Conservation (phyloP, 169 alveolate genomes). For the Besnoitia besnoiti region DNA sequence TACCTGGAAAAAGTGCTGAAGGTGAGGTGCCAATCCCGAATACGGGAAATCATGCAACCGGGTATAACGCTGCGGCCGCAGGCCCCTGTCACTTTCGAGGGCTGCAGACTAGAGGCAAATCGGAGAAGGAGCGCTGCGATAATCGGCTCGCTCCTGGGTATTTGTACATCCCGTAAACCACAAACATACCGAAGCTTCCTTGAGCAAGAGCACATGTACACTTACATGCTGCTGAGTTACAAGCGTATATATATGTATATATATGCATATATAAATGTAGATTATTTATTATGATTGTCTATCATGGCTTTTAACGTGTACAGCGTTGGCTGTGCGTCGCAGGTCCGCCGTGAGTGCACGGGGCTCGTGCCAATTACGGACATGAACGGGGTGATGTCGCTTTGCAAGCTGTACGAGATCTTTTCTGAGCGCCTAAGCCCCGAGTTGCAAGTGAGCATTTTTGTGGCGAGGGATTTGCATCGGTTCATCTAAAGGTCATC, state of each 20-base stretch:
- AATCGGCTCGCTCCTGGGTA: too few species aligned
- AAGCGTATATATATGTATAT: not conserved
- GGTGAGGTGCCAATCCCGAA: too few species aligned
- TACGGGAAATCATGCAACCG: too few species aligned
- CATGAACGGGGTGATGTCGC: constrained; percentile 82
- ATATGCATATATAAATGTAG: not conserved
- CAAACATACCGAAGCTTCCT: too few species aligned
- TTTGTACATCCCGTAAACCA: too few species aligned
- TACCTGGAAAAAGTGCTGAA: constrained; percentile 84
- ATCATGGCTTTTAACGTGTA: not conserved
- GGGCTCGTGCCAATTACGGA: constrained; percentile 88
- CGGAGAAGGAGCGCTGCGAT: too few species aligned
- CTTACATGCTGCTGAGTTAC: not conserved
- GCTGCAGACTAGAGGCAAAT: too few species aligned
- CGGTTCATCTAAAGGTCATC: too few species aligned
- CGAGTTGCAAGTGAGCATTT: constrained; percentile 71
- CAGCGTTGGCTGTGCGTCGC: not conserved
- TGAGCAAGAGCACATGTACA: too few species aligned
- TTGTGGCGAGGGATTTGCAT: too few species aligned
- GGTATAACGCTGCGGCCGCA: too few species aligned
- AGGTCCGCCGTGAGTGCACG: constrained; percentile 51
- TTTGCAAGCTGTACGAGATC: constrained; percentile 87
- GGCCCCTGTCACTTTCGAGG: too few species aligned
- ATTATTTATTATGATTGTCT: not conserved
- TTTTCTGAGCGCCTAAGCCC: constrained; percentile 77